A percentile compares a stretch with the other conserved stretches of the same genome.
These are phyloP conservation scores for Lichtheimia hyalospora DNA, from an alignment of 371 early-diverging fungal genomes.

Conservation along the genomic window DNA sequence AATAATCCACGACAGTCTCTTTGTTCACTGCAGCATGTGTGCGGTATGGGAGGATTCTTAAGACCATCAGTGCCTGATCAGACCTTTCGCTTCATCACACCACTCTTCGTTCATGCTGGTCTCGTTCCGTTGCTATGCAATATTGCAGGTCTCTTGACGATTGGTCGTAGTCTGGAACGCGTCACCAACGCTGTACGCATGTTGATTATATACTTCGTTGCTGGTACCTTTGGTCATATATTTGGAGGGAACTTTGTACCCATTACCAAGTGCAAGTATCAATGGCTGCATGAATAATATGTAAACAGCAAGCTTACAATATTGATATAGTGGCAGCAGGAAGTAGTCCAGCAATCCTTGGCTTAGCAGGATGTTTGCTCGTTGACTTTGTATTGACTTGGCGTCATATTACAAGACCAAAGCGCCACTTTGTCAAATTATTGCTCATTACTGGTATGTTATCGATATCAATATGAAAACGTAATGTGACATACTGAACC, in stretches of 20 bases:
- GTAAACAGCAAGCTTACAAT: not conserved
- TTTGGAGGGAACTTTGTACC: conserved; percentile 50
- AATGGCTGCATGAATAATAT: not conserved
- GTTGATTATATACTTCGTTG: conserved; percentile 57
- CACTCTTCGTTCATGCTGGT: conserved; percentile 79
- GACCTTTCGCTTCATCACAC: conserved; percentile 72
- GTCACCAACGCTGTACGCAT: conserved; percentile 70
- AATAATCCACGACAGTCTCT: conserved; percentile 7
- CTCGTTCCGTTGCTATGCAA: conserved; percentile 70
- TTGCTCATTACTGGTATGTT: conserved; percentile 16
- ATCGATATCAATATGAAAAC: not conserved
- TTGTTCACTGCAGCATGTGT: conserved; percentile 47
- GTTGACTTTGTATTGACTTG: conserved; percentile 74
- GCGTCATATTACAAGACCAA: conserved; percentile 59
- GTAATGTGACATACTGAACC: not conserved
- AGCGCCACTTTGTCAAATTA: conserved; percentile 58
- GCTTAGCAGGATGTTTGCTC: conserved; percentile 63
- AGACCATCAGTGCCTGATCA: conserved; percentile 48
- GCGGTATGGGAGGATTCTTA: conserved; percentile 46
- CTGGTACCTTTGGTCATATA: conserved; percentile 57
- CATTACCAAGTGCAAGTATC: conserved; percentile 48
- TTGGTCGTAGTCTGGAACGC: conserved; percentile 64
- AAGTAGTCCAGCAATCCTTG: conserved; percentile 73
- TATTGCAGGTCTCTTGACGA: conserved; percentile 55
- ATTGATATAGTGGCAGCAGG: conserved; percentile 58